These are phyloP conservation scores for Umbelopsis sp. DNA, from an alignment of 371 early-diverging fungal genomes.

Conservation along the genomic window DNA sequence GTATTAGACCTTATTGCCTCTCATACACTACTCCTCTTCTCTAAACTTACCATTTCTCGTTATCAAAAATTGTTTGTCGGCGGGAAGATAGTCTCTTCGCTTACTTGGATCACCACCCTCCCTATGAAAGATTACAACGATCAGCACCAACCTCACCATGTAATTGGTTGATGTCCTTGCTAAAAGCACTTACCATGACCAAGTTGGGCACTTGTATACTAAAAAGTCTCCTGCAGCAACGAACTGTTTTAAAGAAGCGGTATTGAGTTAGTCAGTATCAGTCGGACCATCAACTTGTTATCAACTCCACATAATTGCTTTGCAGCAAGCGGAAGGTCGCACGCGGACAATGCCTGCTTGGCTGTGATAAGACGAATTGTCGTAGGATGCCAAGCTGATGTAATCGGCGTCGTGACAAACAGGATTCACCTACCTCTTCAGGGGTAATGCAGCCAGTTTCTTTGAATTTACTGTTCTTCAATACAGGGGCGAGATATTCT, in stretches of 20 bases:
- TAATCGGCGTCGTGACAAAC: not conserved
- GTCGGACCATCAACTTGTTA: not conserved
- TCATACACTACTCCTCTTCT: not conserved
- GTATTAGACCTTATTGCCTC: not conserved
- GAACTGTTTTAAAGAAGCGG: constrained; percentile 60
- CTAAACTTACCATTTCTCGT: constrained; percentile 81
- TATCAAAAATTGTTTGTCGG: constrained; percentile 93
- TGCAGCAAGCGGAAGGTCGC: not conserved
- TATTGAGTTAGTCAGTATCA: not conserved
- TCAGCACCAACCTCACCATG: not conserved
- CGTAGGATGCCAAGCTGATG: too few species aligned
- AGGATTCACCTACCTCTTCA: constrained; percentile 77
- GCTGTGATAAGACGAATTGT: too few species aligned
- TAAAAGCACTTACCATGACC: constrained; percentile 78
- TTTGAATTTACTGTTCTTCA: constrained; percentile 93
- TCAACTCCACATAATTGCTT: constrained; percentile 8
- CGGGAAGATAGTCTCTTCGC: constrained; percentile 87
- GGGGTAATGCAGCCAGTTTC: constrained; percentile 94
- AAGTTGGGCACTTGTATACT: constrained; percentile 98
- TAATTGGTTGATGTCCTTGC: not conserved
- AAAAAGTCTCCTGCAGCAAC: constrained; percentile 96
- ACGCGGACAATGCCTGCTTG: not conserved
- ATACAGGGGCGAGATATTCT: constrained; percentile 93
- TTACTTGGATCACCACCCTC: constrained; percentile 82
- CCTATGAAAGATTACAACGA: constrained; percentile 48